These are phyloP conservation scores for Microcyclosporella mali DNA, from an alignment of 2,329 filamentous ascomycete species.

Conservation along the genomic window DNA sequence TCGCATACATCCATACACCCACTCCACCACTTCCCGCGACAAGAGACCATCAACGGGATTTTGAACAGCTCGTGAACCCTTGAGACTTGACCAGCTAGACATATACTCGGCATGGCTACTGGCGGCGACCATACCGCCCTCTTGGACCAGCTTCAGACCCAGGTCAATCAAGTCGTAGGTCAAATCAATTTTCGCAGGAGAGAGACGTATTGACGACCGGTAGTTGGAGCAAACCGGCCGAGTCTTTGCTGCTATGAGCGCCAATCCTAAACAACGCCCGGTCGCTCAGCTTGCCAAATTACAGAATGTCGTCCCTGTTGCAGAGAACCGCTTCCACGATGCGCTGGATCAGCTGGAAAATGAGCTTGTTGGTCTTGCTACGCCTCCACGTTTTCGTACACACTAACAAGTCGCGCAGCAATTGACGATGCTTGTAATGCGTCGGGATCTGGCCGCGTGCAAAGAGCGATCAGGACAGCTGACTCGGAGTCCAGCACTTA, in stretches of 20 bases:
- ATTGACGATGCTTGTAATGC: slow-evolving; percentile 29
- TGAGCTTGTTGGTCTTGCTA: slow-evolving; percentile 34
- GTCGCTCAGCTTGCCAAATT: slow-evolving; percentile 32
- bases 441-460: slow-evolving; percentile 30
- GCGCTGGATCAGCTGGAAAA: slow-evolving; percentile 48
- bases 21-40: neutral
- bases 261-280: slow-evolving; percentile 20
- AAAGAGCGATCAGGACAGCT: slow-evolving; percentile 18
- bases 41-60: neutral
- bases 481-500: neutral
- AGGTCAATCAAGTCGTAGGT: slow-evolving; percentile 44
- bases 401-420: slow-evolving; percentile 19
- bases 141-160: slow-evolving; percentile 42
- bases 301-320: slow-evolving; percentile 34
- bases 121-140: slow-evolving; percentile 18
- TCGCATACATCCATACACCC: too few species aligned
- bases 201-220: slow-evolving; percentile 4
- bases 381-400: too few species aligned
- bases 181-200: slow-evolving; percentile 1
- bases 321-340: slow-evolving; percentile 42
- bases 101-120: slow-evolving; percentile 10
- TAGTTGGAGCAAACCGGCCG: slow-evolving; percentile 42
- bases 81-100: neutral
- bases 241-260: slow-evolving; percentile 39
- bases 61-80: neutral